A percentile compares a stretch with the other conserved stretches of the same genome.
Conservation (phyloP, 1,284 basidiomycete species). For the Cryptococcus hybrid region DNA sequence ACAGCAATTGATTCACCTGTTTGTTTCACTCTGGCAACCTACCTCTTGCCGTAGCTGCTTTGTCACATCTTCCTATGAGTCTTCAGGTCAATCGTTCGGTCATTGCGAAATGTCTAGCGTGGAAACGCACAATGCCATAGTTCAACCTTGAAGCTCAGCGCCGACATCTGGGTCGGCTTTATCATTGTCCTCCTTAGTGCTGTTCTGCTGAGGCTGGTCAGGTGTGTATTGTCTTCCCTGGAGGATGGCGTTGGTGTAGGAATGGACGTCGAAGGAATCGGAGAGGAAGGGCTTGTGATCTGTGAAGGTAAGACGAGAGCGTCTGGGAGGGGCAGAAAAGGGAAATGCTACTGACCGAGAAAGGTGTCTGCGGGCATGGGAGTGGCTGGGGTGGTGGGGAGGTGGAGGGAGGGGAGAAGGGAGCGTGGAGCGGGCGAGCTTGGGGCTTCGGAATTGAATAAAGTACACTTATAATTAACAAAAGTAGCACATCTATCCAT, state of each 20-base stretch:
- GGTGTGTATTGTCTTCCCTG: conserved; percentile 71
- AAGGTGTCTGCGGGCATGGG: neutral
- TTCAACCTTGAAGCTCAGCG: conserved; percentile 77
- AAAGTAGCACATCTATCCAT: too few relatives aligned
- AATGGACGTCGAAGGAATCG: conserved; percentile 74
- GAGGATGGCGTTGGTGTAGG: conserved; percentile 83
- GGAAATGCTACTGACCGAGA: neutral
- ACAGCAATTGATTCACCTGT: neutral
- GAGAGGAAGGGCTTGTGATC: conserved; percentile 49
- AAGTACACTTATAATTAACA: too few relatives aligned
- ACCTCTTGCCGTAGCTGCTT: conserved; percentile 82
- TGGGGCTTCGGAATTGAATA: too few relatives aligned
- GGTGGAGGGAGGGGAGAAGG: neutral
- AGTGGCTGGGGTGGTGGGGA: neutral
- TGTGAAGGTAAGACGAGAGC: conserved; percentile 8
- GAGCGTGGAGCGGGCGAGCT: neutral
- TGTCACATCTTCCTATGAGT: conserved; percentile 69
- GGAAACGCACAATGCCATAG: conserved; percentile 59
- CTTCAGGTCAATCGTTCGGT: conserved; percentile 5
- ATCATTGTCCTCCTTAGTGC: conserved; percentile 10
- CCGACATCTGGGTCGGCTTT: conserved; percentile 73
- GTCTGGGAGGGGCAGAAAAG: neutral
- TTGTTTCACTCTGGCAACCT: conserved; percentile 33
- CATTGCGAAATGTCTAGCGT: neutral
- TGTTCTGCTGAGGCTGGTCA: conserved; percentile 41